A percentile compares a stretch with the other conserved stretches of the same genome.
Evolutionary conservation across 108 stramenopile species (phyloP).

Genomic region (Conticribra weissflogii): DNA sequence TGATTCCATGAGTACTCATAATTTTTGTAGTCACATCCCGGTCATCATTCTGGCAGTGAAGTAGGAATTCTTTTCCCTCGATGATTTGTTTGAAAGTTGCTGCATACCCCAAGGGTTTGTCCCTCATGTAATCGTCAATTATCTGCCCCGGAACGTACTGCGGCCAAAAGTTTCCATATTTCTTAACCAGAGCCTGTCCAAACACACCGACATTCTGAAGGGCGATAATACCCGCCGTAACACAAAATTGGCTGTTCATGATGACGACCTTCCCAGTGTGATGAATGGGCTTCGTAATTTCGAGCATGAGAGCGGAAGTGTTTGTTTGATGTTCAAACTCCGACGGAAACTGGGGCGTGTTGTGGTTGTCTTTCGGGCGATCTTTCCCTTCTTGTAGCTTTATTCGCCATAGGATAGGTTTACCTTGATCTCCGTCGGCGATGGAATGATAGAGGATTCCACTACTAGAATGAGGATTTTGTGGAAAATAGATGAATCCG

Average conservation of each 20-base stretch:
- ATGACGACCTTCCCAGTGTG: slow-evolving; percentile 14
- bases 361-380: too few species aligned
- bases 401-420: too few species aligned
- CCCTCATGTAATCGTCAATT: neutral
- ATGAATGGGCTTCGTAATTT: slow-evolving; percentile 26
- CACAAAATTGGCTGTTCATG: slow-evolving; percentile 28
- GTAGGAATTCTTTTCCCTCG: neutral
- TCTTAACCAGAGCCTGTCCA: slow-evolving; percentile 13
- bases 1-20: slow-evolving; percentile 15
- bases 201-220: slow-evolving; percentile 14
- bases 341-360: neutral
- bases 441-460: too few species aligned
- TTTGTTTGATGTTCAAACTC: too few species aligned
- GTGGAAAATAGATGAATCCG: slow-evolving; percentile 20
- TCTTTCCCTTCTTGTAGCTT: too few species aligned
- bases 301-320: too few species aligned
- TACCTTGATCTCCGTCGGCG: too few species aligned
- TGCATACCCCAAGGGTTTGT: neutral
- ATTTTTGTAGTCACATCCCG: slow-evolving; percentile 10
- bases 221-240: slow-evolving; percentile 8
- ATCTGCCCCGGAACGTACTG: slow-evolving; percentile 3
- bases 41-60: slow-evolving; percentile 9
- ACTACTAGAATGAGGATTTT: slow-evolving; percentile 29
- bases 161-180: slow-evolving; percentile 5
- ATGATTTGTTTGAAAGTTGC: slow-evolving; percentile 9